Conservation (phyloP, 768 basidiomycete genomes). For the Tricholoma sp. region DNA sequence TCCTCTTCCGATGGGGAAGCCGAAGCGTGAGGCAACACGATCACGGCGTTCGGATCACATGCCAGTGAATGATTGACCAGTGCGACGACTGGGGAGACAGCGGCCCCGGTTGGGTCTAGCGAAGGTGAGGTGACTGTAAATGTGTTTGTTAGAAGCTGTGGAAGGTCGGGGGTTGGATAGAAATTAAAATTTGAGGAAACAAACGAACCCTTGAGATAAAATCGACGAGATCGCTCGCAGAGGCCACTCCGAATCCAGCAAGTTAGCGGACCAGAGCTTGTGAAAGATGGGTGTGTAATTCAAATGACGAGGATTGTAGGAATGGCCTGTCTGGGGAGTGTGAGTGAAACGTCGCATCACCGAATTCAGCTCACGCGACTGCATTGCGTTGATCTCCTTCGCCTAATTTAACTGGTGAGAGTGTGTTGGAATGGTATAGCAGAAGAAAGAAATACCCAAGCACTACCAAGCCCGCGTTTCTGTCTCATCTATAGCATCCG, state of each 20-base stretch:
- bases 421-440: too few species aligned
- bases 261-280: too few species aligned
- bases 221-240: conserved; percentile 61
- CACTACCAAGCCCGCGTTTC: conserved; percentile 47
- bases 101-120: conserved; percentile 76
- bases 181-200: too few species aligned
- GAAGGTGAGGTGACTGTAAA: conserved; percentile 79
- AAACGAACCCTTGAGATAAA: too few species aligned
- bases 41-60: conserved; percentile 81
- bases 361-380: conserved; percentile 66
- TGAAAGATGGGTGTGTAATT: too few species aligned
- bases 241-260: conserved; percentile 48
- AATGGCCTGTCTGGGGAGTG: conserved; percentile 46
- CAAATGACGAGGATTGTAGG: too few species aligned
- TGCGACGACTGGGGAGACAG: conserved; percentile 76
- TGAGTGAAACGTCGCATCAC: conserved; percentile 11
- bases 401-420: too few species aligned
- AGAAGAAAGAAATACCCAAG: too few species aligned
- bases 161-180: too few species aligned
- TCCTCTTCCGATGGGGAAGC: conserved; percentile 33
- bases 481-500: conserved; percentile 65
- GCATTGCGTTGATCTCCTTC: too few species aligned
- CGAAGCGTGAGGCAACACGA: conserved; percentile 76
- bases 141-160: too few species aligned
- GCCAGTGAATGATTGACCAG: conserved; percentile 89